These are phyloP conservation scores for Blastobotrys ciferrii DNA, from an alignment of 1,139 yeast species.

Conservation along the genomic window DNA sequence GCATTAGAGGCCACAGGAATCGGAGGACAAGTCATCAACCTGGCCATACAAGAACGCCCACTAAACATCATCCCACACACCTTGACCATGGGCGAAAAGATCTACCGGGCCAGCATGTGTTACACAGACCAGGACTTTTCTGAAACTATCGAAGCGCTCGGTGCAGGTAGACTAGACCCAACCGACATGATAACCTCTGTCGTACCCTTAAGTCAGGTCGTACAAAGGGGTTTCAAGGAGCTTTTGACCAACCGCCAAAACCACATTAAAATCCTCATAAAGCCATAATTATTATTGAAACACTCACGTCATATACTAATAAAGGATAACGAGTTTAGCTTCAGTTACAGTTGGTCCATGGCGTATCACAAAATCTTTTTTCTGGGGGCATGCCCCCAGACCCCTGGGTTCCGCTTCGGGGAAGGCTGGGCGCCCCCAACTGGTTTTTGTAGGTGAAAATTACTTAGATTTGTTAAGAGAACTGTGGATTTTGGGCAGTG, in stretches of 20 bases:
- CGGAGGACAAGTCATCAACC: conserved; percentile 6
- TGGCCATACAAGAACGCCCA: conserved; percentile 5
- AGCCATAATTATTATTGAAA: not conserved
- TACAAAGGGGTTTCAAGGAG: conserved; percentile 2
- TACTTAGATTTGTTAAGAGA: no score
- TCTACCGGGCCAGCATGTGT: conserved; percentile 6
- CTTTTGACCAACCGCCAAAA: not conserved
- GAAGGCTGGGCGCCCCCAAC: no score
- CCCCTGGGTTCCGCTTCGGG: no score
- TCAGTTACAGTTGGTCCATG: no score
- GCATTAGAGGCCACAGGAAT: conserved; percentile 4
- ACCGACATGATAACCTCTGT: conserved; percentile 2
- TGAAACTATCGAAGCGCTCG: conserved; percentile 4
- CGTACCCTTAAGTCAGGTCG: not conserved
- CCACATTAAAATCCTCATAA: conserved; percentile 1
- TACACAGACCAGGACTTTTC: conserved; percentile 4
- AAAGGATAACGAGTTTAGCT: no score
- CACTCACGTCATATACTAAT: no score
- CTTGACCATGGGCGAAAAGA: conserved; percentile 5
- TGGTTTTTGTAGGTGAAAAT: no score
- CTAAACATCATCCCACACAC: conserved; percentile 5
- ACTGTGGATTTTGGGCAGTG: no score
- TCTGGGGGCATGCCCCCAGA: no score
- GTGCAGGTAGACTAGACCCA: not conserved
- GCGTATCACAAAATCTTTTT: no score